Evolutionary conservation across 2,329 filamentous ascomycete genomes (phyloP).

Genomic region (Aspergillus eucalypticola): DNA sequence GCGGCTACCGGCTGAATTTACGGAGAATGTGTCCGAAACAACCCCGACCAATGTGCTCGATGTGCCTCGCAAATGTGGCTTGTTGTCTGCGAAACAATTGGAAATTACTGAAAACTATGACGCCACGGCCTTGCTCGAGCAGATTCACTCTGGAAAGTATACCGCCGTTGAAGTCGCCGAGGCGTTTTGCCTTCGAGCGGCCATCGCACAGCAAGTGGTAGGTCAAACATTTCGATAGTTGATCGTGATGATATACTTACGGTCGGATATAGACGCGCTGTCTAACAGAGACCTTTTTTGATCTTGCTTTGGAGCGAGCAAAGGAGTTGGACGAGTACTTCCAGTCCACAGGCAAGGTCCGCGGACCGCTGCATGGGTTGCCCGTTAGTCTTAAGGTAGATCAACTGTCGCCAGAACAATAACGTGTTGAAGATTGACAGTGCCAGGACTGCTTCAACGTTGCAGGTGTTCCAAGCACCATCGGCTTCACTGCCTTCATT

Average conservation of each 20-base stretch:
- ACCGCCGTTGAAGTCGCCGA: conserved; percentile 45
- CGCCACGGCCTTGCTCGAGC: conserved; percentile 29
- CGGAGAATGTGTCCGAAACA: conserved; percentile 4
- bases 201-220: conserved; percentile 35
- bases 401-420: too few relatives aligned
- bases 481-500: conserved; percentile 62
- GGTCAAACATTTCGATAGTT: neutral
- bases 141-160: conserved; percentile 28
- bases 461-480: conserved; percentile 54
- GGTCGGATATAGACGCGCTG: conserved; percentile 40
- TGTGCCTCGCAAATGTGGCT: conserved; percentile 28
- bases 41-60: neutral
- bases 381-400: conserved; percentile 52
- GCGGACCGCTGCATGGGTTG: conserved; percentile 64
- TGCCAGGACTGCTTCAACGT: conserved; percentile 47
- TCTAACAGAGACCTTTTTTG: conserved; percentile 56
- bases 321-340: conserved; percentile 50
- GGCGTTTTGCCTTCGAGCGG: conserved; percentile 48
- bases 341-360: conserved; percentile 40
- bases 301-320: conserved; percentile 51
- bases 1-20: neutral
- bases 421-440: neutral
- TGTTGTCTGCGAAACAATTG: conserved; percentile 51
- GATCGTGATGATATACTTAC: neutral
- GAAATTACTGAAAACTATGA: conserved; percentile 51